A percentile compares a stretch with the other conserved stretches of the same genome.
Conservation (phyloP, 2,329 filamentous ascomycete genomes). For the Botryotinia convoluta region DNA sequence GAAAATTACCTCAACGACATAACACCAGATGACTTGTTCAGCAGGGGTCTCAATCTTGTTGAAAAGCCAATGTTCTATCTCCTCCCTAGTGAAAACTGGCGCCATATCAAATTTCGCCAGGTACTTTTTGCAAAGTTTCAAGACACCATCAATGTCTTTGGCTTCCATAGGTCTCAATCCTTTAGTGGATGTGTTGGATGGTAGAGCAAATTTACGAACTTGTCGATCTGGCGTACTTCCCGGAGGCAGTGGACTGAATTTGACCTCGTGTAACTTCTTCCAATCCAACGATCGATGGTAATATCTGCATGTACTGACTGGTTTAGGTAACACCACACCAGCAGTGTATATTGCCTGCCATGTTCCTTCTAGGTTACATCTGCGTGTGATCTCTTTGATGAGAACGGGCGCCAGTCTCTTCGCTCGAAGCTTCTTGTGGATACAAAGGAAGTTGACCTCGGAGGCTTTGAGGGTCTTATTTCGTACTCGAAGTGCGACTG, state of each 20-base stretch:
- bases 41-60: conserved; percentile 62
- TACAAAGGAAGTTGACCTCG: conserved; percentile 97
- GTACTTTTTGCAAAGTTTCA: conserved; percentile 73
- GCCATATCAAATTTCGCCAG: conserved; percentile 78
- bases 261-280: conserved; percentile 92
- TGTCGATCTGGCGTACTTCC: conserved; percentile 84
- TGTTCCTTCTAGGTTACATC: conserved; percentile 80
- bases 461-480: conserved; percentile 72
- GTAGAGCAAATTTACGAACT: conserved; percentile 80
- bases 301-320: conserved; percentile 90
- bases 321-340: conserved; percentile 85
- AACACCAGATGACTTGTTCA: conserved; percentile 89
- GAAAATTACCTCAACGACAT: conserved; percentile 72
- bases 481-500: conserved; percentile 77
- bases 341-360: conserved; percentile 97
- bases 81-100: conserved; percentile 74
- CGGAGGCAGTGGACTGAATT: conserved; percentile 83
- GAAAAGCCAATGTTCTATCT: conserved; percentile 85
- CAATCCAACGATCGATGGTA: conserved; percentile 93
- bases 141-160: conserved; percentile 74
- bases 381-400: conserved; percentile 95
- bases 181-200: conserved; percentile 66
- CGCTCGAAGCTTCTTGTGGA: conserved; percentile 94
- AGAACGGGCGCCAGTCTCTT: conserved; percentile 91
- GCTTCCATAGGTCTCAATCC: conserved; percentile 78